phyloP scores from a whole-genome alignment of 163 green algal species.

The Scenedesmus sp. region DNA sequence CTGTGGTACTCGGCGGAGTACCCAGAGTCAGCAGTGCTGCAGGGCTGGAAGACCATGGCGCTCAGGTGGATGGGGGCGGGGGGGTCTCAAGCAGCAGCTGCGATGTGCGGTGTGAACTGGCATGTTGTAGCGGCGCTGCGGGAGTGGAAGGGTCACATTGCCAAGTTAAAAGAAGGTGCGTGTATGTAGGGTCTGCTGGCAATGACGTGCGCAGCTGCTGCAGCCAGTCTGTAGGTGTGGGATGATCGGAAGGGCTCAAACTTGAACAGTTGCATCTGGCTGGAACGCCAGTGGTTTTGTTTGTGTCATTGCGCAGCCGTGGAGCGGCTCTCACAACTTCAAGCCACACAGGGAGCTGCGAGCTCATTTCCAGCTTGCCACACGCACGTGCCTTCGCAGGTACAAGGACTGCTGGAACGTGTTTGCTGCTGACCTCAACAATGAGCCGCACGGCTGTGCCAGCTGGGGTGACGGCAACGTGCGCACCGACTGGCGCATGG shows the following conservation, averaged over 20 bases:
- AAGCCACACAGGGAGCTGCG: not conserved
- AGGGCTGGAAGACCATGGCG: slow-evolving; percentile 50
- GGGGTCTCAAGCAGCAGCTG: not conserved
- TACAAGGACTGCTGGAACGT: slow-evolving; percentile 61
- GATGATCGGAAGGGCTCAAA: too few species aligned
- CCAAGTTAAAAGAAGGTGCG: too few species aligned
- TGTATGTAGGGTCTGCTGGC: too few species aligned
- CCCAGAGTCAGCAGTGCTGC: slow-evolving; percentile 42
- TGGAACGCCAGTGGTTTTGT: too few species aligned
- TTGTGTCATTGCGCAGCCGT: not conserved
- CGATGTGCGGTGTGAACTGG: too few species aligned
- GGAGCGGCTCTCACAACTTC: not conserved
- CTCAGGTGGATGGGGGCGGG: slow-evolving; percentile 9
- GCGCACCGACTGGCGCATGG: slow-evolving; percentile 57
- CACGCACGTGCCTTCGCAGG: not conserved
- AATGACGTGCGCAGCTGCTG: too few species aligned
- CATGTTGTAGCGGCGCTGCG: too few species aligned
- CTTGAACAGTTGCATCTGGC: too few species aligned
- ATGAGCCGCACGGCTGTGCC: slow-evolving; percentile 61
- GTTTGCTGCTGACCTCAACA: slow-evolving; percentile 63
- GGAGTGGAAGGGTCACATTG: too few species aligned
- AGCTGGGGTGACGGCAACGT: slow-evolving; percentile 56
- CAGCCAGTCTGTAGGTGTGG: too few species aligned
- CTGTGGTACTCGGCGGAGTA: slow-evolving; percentile 54
- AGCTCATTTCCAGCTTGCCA: not conserved